Evolutionary conservation across 108 stramenopile genomes (phyloP).

Genomic region (Schizochytrium sp.): DNA sequence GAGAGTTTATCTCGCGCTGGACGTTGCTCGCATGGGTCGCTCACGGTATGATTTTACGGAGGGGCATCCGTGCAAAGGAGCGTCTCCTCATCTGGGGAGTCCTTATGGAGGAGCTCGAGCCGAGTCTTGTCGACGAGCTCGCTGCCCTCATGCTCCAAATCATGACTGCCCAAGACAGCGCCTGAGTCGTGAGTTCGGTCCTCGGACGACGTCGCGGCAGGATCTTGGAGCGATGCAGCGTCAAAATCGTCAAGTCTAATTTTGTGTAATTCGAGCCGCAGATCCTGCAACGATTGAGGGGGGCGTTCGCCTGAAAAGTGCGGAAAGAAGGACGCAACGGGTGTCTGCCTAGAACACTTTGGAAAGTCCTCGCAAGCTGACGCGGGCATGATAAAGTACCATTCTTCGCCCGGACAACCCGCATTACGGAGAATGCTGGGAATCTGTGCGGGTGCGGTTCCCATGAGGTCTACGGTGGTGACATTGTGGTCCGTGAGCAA

Average conservation of each 20-base stretch:
- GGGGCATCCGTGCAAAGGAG: not conserved
- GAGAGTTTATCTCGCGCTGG: not conserved
- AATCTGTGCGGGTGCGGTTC: not conserved
- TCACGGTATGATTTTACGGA: not conserved
- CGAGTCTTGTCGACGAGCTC: not conserved
- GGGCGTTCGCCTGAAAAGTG: not conserved
- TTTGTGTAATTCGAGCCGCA: not conserved
- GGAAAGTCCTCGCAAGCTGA: not conserved
- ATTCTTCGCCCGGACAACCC: not conserved
- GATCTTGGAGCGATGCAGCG: too few species aligned
- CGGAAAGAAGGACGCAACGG: not conserved
- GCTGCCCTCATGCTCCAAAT: not conserved
- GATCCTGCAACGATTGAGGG: not conserved
- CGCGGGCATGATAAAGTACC: not conserved
- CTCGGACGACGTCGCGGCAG: too few species aligned
- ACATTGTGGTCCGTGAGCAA: not conserved
- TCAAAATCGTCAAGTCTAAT: not conserved
- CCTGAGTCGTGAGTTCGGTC: too few species aligned
- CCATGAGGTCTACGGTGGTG: not conserved
- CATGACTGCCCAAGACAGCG: not conserved
- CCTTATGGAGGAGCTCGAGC: not conserved
- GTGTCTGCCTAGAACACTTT: too few species aligned
- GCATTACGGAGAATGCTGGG: not conserved
- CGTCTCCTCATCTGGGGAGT: not conserved
- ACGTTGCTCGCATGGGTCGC: slow-evolving; percentile 3